These are phyloP conservation scores for Neofusicoccum umdonicola DNA, from an alignment of 2,329 filamentous ascomycete species.

Conservation along the genomic window DNA sequence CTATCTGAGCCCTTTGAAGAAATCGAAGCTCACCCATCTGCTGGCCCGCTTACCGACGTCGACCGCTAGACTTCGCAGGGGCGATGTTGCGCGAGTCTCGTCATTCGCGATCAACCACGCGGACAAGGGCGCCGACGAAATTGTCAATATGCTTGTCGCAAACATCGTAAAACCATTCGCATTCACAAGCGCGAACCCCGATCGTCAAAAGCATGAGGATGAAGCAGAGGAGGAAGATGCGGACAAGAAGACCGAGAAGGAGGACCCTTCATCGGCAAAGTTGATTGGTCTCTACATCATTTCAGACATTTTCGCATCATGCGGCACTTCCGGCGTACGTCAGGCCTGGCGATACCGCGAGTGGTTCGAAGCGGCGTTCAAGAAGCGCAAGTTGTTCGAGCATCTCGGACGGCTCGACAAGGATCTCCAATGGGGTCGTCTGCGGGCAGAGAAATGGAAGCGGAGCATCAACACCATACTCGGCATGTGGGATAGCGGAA, in stretches of 20 bases:
- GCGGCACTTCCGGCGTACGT: slow-evolving; percentile 72
- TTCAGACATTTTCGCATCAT: slow-evolving; percentile 73
- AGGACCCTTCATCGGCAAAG: slow-evolving; percentile 70
- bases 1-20: slow-evolving; percentile 78
- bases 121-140: slow-evolving; percentile 79
- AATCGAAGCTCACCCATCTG: slow-evolving; percentile 79
- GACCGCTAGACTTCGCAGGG: slow-evolving; percentile 71
- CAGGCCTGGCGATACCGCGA: slow-evolving; percentile 85
- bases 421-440: slow-evolving; percentile 71
- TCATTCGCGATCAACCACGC: slow-evolving; percentile 88
- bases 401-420: slow-evolving; percentile 71
- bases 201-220: slow-evolving; percentile 43
- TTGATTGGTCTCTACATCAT: slow-evolving; percentile 80
- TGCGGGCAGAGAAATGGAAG: slow-evolving; percentile 62
- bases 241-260: slow-evolving; percentile 30
- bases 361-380: slow-evolving; percentile 72
- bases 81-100: slow-evolving; percentile 81
- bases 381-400: slow-evolving; percentile 68
- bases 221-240: slow-evolving; percentile 20
- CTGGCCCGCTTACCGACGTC: slow-evolving; percentile 78
- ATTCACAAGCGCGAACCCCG: slow-evolving; percentile 68
- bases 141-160: slow-evolving; percentile 81
- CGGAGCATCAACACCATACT: slow-evolving; percentile 34
- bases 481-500: slow-evolving; percentile 33
- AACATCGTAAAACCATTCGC: slow-evolving; percentile 79